Evolutionary conservation across 2,329 filamentous ascomycete genomes (phyloP).

Genomic region (Colletotrichum sp.): DNA sequence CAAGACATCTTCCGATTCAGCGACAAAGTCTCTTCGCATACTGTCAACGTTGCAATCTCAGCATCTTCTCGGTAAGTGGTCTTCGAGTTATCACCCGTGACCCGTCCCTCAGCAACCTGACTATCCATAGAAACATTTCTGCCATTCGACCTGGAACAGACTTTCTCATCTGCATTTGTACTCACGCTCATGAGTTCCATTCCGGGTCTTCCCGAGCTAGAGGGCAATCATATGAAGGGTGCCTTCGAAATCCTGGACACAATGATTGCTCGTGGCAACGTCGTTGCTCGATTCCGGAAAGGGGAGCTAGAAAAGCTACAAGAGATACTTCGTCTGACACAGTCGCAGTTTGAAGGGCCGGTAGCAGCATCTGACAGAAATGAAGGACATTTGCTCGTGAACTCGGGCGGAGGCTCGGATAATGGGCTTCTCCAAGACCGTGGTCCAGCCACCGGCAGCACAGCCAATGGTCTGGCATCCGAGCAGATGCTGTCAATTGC

Average conservation of each 20-base stretch:
- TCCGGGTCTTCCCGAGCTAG: neutral
- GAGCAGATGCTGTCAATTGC: neutral
- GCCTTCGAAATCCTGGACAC: neutral
- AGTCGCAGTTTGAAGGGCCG: neutral
- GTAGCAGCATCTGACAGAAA: neutral
- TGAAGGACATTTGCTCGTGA: neutral
- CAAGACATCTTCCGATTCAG: slow-evolving; percentile 1
- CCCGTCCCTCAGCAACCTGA: neutral
- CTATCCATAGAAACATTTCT: neutral
- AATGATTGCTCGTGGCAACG: neutral
- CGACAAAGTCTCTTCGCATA: neutral
- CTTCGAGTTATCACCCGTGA: neutral
- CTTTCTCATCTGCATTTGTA: slow-evolving; percentile 1
- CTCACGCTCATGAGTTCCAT: neutral
- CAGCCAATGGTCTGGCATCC: neutral
- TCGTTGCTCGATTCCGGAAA: neutral
- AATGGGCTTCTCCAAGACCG: neutral
- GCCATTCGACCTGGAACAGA: slow-evolving; percentile 6
- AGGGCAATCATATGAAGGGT: neutral
- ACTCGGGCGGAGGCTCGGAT: neutral
- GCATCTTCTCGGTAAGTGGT: neutral
- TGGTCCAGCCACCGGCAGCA: neutral
- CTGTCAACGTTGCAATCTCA: neutral
- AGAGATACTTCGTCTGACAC: neutral
- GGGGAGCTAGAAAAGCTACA: slow-evolving; percentile 3